Base-by-base conservation (phyloP, 1,284 basidiomycete species). In the Trichosporon faecale region DNA sequence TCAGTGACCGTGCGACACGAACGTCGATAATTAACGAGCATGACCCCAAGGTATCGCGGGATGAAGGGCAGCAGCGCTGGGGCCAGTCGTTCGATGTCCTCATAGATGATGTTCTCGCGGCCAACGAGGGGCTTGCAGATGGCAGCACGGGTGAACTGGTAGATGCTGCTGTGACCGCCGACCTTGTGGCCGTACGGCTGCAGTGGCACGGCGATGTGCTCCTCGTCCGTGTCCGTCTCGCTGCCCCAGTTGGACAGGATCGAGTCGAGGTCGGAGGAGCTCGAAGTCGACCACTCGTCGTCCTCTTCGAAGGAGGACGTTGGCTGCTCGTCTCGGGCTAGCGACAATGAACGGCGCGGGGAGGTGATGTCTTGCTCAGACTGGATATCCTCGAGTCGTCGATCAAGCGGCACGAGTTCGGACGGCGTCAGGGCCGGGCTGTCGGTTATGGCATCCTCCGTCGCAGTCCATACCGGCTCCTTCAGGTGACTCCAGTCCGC, bases 111-210 rank as follows among this genome's bases (percentile, higher is more conserved):
- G 80, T 99, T 99, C 84, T 99, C 96, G 65, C 95, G 89, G 23
- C 93, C 95, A 16, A 98, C 94, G 9, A 99, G 88, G 21, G 96
- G 96, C 94, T 99, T 99, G 87, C 96, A 99, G 21, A 99, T 95
- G 11, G 97, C 96, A 68, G 95, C 89, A 76, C 94, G 94, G 1
- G 96, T 98, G 78, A 99, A 99, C 81, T 95, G 95, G 85, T 99
- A 99, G 78, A 99, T 98, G 72, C 94, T 91, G 76, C 89, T 94
- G 83, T 99, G 96, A 0, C 96, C 96, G 55, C 96, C 96, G 27
- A 99, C 96, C 84, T 98, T 95, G 79, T 99, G 98, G 68, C 93
- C 90, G 84, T 97, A 99, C 1, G 97, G 97, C 69, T 93, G 90
- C 5, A 99, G 86, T 44, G 96, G 96, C 61, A 99, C 95, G 68